These are phyloP conservation scores for Xylaria intraflava DNA, from an alignment of 495 filamentous ascomycete species.

Conservation along the genomic window DNA sequence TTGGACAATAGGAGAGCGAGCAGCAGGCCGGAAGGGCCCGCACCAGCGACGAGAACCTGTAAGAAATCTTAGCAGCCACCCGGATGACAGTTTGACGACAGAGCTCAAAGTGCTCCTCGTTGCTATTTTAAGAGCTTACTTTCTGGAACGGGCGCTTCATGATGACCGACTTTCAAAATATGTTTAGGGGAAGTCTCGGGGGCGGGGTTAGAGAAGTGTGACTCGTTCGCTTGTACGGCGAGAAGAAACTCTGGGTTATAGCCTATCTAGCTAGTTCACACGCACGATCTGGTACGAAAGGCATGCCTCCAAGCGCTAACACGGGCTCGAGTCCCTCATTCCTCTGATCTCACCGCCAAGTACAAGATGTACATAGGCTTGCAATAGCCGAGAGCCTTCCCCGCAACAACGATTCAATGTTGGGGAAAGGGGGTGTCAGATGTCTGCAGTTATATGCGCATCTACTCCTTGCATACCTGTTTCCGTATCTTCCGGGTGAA, in stretches of 20 bases:
- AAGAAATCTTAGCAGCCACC: neutral
- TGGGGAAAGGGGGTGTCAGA: neutral
- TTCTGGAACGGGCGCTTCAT: slow-evolving; percentile 11
- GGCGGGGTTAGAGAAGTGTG: neutral
- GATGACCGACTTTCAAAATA: neutral
- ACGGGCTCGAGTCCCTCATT: neutral
- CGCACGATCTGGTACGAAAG: too few species aligned
- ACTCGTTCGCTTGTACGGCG: neutral
- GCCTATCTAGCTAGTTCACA: too few species aligned
- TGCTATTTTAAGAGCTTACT: too few species aligned
- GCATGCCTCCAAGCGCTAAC: too few species aligned
- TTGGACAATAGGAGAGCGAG: slow-evolving; percentile 49
- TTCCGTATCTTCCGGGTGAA: slow-evolving; percentile 1
- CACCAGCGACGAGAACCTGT: slow-evolving; percentile 45
- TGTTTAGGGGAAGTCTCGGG: neutral
- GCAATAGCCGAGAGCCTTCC: slow-evolving; percentile 7
- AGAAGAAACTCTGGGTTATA: slow-evolving; percentile 4
- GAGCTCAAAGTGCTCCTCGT: too few species aligned
- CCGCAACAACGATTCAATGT: slow-evolving; percentile 2
- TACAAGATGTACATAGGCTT: neutral
- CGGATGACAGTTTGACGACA: neutral
- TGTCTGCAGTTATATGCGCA: neutral
- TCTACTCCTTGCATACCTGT: neutral
- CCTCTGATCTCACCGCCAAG: slow-evolving; percentile 3
- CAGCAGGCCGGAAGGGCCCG: slow-evolving; percentile 52